Percentiles rank a stretch among this genome's conserved stretches.
Conservation (phyloP, 2,329 filamentous ascomycete genomes). For the Fusarium pseudoanthophilum region DNA sequence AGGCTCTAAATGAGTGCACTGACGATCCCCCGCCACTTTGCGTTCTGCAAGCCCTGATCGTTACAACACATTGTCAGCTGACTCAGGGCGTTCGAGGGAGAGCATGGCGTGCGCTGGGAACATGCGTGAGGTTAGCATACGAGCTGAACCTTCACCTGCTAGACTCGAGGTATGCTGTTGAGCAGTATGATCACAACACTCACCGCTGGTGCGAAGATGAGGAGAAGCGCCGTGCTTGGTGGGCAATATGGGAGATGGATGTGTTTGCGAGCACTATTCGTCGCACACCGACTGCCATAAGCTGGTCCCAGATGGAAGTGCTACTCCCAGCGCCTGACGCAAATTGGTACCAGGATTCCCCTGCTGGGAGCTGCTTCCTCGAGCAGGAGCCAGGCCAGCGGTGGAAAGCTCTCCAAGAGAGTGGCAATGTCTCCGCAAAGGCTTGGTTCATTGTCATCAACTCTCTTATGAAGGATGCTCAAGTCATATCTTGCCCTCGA, state of each 20-base stretch:
- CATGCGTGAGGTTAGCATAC: not conserved
- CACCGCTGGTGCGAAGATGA: not conserved
- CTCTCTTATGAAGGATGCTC: not conserved
- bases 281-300: not conserved
- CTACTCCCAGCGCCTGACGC: not conserved
- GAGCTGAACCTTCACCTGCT: not conserved
- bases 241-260: not conserved
- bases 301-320: not conserved
- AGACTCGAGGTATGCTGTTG: not conserved
- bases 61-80: not conserved
- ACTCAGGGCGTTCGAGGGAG: not conserved
- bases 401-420: not conserved
- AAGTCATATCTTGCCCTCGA: not conserved
- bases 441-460: not conserved
- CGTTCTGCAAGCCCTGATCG: not conserved
- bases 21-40: not conserved
- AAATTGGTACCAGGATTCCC: not conserved
- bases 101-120: not conserved
- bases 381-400: not conserved
- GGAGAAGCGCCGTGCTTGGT: not conserved
- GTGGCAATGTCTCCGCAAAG: rapidly evolving
- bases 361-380: not conserved
- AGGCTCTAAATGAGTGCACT: not conserved
- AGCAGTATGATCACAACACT: not conserved
- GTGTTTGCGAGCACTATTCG: not conserved